Evolutionary conservation across 805 yeast species (phyloP), one percentile per base, ranked within the genome.

Genomic region (Tetrapisispora fleetii): DNA sequence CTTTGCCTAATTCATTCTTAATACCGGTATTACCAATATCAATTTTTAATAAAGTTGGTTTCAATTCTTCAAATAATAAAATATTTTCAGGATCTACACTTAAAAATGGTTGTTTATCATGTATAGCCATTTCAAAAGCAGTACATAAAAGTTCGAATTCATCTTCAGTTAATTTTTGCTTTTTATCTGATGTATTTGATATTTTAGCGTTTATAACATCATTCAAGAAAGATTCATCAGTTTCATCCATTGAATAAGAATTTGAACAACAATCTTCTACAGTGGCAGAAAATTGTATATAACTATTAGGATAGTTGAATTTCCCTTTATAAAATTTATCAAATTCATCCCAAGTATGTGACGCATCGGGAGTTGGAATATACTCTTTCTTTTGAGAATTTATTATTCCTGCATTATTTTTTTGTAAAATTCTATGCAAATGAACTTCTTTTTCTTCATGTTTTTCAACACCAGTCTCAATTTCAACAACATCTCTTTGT

Each of bases 391-490:
- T 54, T 40, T 83, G 83, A 9, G 52, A 52, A 35, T 52, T 53
- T 18, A 48, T 42, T 30, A 30, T 32, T 37, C 59, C 58, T 16
- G 53, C 52, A 22, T 43, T 43, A 27, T 57, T 57, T 14, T 91
- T 91, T 66, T 81, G 81, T 54, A 93, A 83, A 45, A 90, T 96
- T 53, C 84, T 87, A 64, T 91, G 95, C 53, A 93, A 74, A 77
- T 93, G 99, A 39, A 86, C 93, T 66, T 93, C 99, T 58, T 88
- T 95, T 67, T 93, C 99, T 67, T 93, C 99, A 56, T 85, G 88
- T 64, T 93, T 93, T 61, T 93, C 99, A 39, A 93, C 99, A 68
- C 99, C 99, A 7, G 98, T 91, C 59, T 93, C 99, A 40, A 93
- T 78, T 52, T 88, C 87, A 58, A 87, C 88, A 30, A 86, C 68